Percentiles rank a stretch among this genome's conserved stretches.
phyloP scores from a whole-genome alignment of 1,284 basidiomycete genomes.

The Melampsora americana region DNA sequence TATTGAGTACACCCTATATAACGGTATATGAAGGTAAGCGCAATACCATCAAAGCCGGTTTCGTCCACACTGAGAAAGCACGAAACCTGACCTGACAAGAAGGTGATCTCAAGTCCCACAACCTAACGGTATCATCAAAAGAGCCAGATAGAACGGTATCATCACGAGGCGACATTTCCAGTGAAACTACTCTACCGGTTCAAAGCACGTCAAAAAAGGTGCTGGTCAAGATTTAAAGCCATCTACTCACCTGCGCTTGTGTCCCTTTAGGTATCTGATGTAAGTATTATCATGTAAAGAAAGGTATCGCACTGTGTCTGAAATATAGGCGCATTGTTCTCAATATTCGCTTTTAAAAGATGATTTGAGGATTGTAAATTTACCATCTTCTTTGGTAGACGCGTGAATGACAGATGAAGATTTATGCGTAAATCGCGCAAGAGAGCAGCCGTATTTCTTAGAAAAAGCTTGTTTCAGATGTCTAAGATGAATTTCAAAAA shows the following conservation, averaged over 20 bases:
- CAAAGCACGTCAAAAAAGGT: background rate
- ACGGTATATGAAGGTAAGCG: constrained; percentile 30
- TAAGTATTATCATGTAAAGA: constrained; percentile 94
- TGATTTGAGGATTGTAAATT: background rate
- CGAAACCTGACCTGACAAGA: constrained; percentile 62
- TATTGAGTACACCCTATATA: constrained; percentile 56
- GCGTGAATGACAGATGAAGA: constrained; percentile 79
- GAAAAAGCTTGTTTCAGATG: constrained; percentile 75
- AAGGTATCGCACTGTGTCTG: constrained; percentile 84
- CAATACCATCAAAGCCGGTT: constrained; percentile 12
- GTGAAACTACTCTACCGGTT: constrained; percentile 67
- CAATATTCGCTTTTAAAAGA: background rate
- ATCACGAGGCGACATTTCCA: constrained; percentile 87
- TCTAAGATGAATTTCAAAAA: constrained; percentile 56
- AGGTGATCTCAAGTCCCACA: constrained; percentile 87
- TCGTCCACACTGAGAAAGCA: background rate
- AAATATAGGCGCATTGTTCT: background rate
- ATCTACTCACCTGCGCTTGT: constrained; percentile 65
- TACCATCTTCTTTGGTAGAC: constrained; percentile 84
- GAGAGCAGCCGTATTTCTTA: constrained; percentile 93
- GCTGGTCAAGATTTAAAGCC: background rate
- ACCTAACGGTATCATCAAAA: constrained; percentile 85
- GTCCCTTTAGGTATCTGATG: constrained; percentile 89
- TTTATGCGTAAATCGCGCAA: constrained; percentile 90
- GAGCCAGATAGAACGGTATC: constrained; percentile 95